Percentiles rank a stretch among this genome's conserved stretches.
Conservation (phyloP, 73 alveolate genomes). For the Tetrahymena malaccensis region DNA sequence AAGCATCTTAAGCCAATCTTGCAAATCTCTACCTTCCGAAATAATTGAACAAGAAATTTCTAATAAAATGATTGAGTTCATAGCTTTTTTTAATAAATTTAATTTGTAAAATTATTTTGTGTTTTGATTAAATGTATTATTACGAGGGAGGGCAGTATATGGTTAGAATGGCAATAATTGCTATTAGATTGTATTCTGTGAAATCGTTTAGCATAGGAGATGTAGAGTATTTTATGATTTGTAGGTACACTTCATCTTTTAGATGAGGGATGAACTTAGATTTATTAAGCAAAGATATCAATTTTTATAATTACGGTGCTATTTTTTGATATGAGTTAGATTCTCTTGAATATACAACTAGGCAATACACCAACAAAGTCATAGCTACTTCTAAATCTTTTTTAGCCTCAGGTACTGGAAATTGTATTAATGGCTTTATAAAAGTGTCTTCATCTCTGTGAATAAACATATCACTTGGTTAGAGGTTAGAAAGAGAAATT, state of each 20-base stretch:
- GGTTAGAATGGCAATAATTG: not conserved
- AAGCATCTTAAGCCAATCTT: not conserved
- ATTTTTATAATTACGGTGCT: not conserved
- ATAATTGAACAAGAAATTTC: not conserved
- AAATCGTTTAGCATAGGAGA: not conserved
- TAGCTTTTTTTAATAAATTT: not conserved
- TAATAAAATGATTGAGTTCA: not conserved
- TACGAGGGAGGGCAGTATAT: not conserved
- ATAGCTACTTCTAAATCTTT: not conserved
- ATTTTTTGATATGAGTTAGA: not conserved
- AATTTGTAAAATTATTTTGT: not conserved
- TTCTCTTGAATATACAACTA: not conserved
- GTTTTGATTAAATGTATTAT: not conserved
- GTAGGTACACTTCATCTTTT: not conserved
- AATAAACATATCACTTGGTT: not conserved
- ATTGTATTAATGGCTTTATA: not conserved
- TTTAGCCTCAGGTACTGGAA: not conserved
- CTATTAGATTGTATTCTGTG: not conserved
- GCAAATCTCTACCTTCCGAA: not conserved
- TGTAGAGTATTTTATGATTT: not conserved
- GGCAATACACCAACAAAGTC: not conserved
- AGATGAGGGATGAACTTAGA: not conserved
- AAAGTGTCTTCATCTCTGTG: not conserved
- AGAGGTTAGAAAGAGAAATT: not conserved
- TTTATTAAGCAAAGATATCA: not conserved